phyloP scores from a whole-genome alignment of 2,329 filamentous ascomycete genomes.

The Trichoderma sp. region DNA sequence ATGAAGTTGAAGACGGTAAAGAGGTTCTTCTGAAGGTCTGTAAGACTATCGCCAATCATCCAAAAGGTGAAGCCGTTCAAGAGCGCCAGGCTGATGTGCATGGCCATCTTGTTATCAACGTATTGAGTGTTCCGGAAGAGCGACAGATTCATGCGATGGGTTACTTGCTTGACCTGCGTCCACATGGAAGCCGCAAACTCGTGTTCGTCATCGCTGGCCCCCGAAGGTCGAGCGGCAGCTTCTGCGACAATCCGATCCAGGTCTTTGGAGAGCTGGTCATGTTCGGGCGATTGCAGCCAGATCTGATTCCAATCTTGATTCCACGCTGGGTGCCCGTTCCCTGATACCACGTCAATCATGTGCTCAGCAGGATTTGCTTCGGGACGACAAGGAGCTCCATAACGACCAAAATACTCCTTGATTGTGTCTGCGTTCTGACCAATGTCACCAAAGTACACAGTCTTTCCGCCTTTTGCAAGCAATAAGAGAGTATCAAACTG shows the following conservation, averaged over 20 bases:
- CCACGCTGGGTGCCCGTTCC: slow-evolving; percentile 43
- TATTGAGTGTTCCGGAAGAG: slow-evolving; percentile 70
- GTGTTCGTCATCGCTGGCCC: slow-evolving; percentile 52
- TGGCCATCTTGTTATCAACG: slow-evolving; percentile 61
- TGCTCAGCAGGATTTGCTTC: slow-evolving; percentile 75
- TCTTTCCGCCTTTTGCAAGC: slow-evolving; percentile 63
- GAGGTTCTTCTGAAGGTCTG: slow-evolving; percentile 56
- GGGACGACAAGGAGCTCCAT: slow-evolving; percentile 63
- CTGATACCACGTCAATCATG: slow-evolving; percentile 67
- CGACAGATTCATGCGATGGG: slow-evolving; percentile 61
- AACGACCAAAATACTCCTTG: slow-evolving; percentile 64
- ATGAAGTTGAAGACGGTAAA: slow-evolving; percentile 66
- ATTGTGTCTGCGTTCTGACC: slow-evolving; percentile 57
- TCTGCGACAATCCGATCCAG: slow-evolving; percentile 63
- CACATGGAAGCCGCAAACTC: slow-evolving; percentile 72
- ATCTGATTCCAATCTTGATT: slow-evolving; percentile 66
- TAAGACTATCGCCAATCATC: slow-evolving; percentile 55
- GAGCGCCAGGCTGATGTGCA: slow-evolving; percentile 57
- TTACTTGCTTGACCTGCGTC: slow-evolving; percentile 65
- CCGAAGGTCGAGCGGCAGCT: slow-evolving; percentile 47
- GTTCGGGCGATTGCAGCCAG: slow-evolving; percentile 65
- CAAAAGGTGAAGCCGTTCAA: slow-evolving; percentile 66
- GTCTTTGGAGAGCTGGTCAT: slow-evolving; percentile 56
- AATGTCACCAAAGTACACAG: slow-evolving; percentile 68
- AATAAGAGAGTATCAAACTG: slow-evolving; percentile 67